Evolutionary conservation across 75 land plant genomes (phyloP).

Genomic region (Pseudotsuga menziesii): DNA sequence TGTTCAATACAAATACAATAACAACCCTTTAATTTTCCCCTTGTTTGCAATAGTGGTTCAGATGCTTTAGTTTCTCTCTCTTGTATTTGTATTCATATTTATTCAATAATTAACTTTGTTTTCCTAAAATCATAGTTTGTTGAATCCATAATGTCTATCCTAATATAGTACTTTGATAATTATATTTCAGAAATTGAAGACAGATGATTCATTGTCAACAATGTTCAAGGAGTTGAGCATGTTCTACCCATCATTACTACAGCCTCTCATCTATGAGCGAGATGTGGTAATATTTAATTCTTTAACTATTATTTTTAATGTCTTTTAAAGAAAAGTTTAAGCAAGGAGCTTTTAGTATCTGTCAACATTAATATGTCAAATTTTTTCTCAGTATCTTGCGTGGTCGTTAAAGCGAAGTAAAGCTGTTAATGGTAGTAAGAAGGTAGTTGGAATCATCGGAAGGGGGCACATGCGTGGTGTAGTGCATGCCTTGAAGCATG

Average conservation of each 20-base stretch:
- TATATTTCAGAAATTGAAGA: slow-evolving; percentile 34
- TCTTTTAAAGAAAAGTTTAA: too few species aligned
- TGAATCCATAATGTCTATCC: neutral
- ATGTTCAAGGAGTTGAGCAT: slow-evolving; percentile 65
- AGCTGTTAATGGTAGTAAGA: slow-evolving; percentile 71
- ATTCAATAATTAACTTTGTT: neutral
- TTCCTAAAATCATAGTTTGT: neutral
- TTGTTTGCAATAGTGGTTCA: too few species aligned
- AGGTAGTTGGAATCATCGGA: slow-evolving; percentile 85
- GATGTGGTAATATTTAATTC: slow-evolving; percentile 43
- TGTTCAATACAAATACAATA: too few species aligned
- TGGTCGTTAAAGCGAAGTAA: slow-evolving; percentile 97
- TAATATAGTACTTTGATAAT: neutral
- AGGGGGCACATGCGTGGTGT: slow-evolving; percentile 87
- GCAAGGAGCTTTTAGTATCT: neutral
- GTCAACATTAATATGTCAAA: neutral
- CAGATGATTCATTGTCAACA: slow-evolving; percentile 46
- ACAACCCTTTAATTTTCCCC: too few species aligned
- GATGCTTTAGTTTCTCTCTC: too few species aligned
- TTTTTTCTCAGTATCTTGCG: slow-evolving; percentile 65
- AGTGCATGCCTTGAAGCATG: slow-evolving; percentile 55
- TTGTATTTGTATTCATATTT: too few species aligned
- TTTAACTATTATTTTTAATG: neutral
- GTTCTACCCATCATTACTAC: slow-evolving; percentile 78
- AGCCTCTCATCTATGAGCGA: slow-evolving; percentile 78